Base-by-base conservation (phyloP, 139 green algal species). In the Spirogloea muscicola region DNA sequence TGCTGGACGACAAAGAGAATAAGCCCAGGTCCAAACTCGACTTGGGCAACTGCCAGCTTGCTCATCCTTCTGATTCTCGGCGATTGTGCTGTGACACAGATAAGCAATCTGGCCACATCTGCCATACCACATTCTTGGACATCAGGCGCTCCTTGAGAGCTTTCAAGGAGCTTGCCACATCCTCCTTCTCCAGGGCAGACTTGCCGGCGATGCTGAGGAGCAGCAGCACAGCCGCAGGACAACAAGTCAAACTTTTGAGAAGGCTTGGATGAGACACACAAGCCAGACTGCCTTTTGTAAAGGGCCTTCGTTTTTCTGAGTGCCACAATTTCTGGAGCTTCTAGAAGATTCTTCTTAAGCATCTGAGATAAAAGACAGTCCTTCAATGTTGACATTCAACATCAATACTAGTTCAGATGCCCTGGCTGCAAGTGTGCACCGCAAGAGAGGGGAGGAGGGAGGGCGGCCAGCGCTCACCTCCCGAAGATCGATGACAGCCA, bases 141-240 rank as follows among this genome's bases (percentile, higher is more conserved):
- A 98, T 96, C 3, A 99, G 88, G 76, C 91, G 91, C 51, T 81
- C 75, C 84, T 97, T 96, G 77, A 99, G 91, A 27, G 87, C 84
- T 25, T 84, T 84, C 49, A 99, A 84, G 25, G 90, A 89, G 6
- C 89, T 88, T 40, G 82, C 81, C 49, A 99, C 82, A 81, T 99
- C 94, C 36, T 87, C 84, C 1, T 67, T 72, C 0, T 81, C 88
- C 41, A 98, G 87, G 5, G 88, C 77, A 13, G 67, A 49, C 34
- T 87, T 96, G 49, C 93, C 93, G 16, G 48, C 67, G n/a, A 82
- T 46, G 36, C 73, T 81, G 65, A 21, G 79, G 10, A 74, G 7
- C 31, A 6, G 46, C 27, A 33, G 18, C 27, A 75, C 13, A 79
- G 5, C 52, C 21, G 46, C 46, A 21, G 46, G 21, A 21, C 21